A percentile compares a stretch with the other conserved stretches of the same genome.
phyloP scores from a whole-genome alignment of 2,329 filamentous ascomycete genomes.

The Penicillium thymicola region DNA sequence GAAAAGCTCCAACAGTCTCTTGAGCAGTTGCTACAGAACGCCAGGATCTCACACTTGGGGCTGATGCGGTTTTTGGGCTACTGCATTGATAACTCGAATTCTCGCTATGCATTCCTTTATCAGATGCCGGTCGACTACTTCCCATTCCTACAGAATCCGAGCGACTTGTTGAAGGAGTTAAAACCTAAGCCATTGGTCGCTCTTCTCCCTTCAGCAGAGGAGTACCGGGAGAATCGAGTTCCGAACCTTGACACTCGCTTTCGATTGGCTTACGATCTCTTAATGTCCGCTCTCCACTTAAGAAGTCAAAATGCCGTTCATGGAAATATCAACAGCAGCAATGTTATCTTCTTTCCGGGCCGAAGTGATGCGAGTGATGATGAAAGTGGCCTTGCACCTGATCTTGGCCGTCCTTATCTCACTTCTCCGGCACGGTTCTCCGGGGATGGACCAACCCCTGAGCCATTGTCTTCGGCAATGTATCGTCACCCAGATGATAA shows the following conservation, averaged over 20 bases:
- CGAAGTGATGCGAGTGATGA: slow-evolving; percentile 32
- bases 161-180: slow-evolving; percentile 35
- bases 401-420: slow-evolving; percentile 55
- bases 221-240: slow-evolving; percentile 38
- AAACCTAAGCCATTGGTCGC: slow-evolving; percentile 44
- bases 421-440: slow-evolving; percentile 61
- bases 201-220: slow-evolving; percentile 41
- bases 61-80: slow-evolving; percentile 49
- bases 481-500: slow-evolving; percentile 58
- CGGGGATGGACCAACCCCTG: slow-evolving; percentile 45
- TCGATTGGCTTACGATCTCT: slow-evolving; percentile 57
- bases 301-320: slow-evolving; percentile 57
- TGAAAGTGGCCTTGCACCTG: slow-evolving; percentile 38
- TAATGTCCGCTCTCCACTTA: slow-evolving; percentile 55
- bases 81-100: slow-evolving; percentile 54
- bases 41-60: slow-evolving; percentile 41
- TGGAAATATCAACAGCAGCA: slow-evolving; percentile 64
- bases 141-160: slow-evolving; percentile 41
- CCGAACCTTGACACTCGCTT: slow-evolving; percentile 63
- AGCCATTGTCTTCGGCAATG: slow-evolving; percentile 52
- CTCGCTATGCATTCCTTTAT: slow-evolving; percentile 60
- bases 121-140: slow-evolving; percentile 53
- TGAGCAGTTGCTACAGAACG: slow-evolving; percentile 42
- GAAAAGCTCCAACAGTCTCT: slow-evolving; percentile 39
- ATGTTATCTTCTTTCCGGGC: slow-evolving; percentile 56